Base-by-base conservation (phyloP, 2,329 filamentous ascomycete genomes). In the Arthrobotrys megalospora region DNA sequence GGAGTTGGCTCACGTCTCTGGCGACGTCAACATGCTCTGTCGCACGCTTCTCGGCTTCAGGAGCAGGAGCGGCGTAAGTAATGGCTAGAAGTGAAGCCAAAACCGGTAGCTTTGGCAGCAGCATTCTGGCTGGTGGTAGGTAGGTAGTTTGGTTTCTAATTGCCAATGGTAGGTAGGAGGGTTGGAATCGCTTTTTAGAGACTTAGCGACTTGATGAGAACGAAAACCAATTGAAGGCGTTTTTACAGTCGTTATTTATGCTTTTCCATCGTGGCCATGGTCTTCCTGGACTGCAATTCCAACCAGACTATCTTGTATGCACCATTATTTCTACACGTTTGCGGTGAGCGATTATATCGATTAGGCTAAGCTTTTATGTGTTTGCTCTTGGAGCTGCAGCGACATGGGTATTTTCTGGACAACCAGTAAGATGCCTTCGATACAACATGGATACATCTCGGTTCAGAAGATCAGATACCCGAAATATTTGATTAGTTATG, bases 121-220 rank as follows among this genome's bases (percentile, higher is more conserved):
- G 11, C 48, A 52, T 52, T 52, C 2, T 48, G 45, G 19, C 19
- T 24, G 24, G n/a, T n/a, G n/a, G n/a, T 52, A 8, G 48, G 16
- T 11, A 24, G 36, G 12, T 38, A 19, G 19, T 48, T 48, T 48
- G 48, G 21, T 16, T 52, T 8, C 14, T 10, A 32, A 24, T 52
- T 21, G 4, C 14, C 14, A 32, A 52, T 24, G 16, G 28, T 52
- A 28, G 28, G 24, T 28, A 32, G 48, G 48, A 52, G 2, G 48
- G 48, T 6, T 28, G 28, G 19, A 28, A 52, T n/a, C n/a, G 19
- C n/a, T 28, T 10, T 24, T 28, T n/a, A 3, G 10, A 14, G 28
- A n/a, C n/a, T n/a, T n/a, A n/a, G n/a, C n/a, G 16, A 16, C 48
- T 52, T 52, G 21, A 52, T 52, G 24, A 32, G 48, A 52, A 28